phyloP scores from a whole-genome alignment of 495 filamentous ascomycete genomes.

The Cercophora samala region DNA sequence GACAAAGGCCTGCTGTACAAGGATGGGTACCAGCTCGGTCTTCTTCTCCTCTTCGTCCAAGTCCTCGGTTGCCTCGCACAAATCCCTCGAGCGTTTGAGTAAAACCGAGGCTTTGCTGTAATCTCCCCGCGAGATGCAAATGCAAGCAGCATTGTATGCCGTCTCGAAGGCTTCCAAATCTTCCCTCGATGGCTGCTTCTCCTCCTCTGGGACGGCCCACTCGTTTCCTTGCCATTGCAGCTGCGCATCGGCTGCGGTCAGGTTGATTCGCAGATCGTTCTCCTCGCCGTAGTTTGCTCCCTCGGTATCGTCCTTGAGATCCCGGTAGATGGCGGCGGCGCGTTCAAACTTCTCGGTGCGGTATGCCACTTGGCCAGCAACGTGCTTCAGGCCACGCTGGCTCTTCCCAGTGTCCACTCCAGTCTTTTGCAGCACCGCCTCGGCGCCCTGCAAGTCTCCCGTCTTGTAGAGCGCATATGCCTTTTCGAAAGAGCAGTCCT shows the following conservation, averaged over 20 bases:
- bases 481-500: constrained; percentile 68
- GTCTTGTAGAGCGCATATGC: constrained; percentile 91
- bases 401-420: constrained; percentile 20
- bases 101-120: constrained; percentile 71
- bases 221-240: constrained; percentile 71
- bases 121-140: constrained; percentile 75
- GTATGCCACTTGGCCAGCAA: constrained; percentile 87
- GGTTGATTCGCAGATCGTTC: constrained; percentile 84
- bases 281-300: constrained; percentile 60
- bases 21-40: constrained; percentile 78
- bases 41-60: constrained; percentile 77
- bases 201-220: constrained; percentile 36
- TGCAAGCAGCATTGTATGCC: constrained; percentile 88
- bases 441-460: constrained; percentile 71
- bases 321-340: constrained; percentile 65
- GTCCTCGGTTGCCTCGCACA: constrained; percentile 82
- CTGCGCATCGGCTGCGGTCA: constrained; percentile 75
- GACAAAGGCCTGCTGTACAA: constrained; percentile 82
- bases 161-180: constrained; percentile 91
- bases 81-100: constrained; percentile 78
- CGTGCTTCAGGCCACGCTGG: constrained; percentile 62
- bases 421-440: constrained; percentile 50
- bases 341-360: constrained; percentile 75
- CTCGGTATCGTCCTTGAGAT: constrained; percentile 50
- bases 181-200: constrained; percentile 59